A percentile compares a stretch with the other conserved stretches of the same genome.
These are phyloP conservation scores for peach (Prunus persica) DNA, from an alignment of 306 rosid species.

Conservation along the genomic window DNA sequence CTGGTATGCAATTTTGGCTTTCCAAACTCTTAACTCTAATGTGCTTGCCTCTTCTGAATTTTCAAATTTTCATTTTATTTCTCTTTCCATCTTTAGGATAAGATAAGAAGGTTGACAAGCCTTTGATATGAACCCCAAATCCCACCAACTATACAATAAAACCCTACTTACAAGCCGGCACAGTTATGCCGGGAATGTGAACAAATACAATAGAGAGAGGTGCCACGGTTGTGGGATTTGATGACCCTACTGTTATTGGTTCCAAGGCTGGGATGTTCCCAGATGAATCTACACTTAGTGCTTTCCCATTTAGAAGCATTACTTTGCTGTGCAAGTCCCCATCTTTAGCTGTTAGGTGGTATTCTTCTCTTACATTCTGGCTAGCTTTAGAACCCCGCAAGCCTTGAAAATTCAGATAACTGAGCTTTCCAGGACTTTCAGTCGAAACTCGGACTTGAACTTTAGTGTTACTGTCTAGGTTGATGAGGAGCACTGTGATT, in stretches of 20 bases:
- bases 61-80: background rate
- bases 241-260: conserved; percentile 38
- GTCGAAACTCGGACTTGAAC: conserved; percentile 33
- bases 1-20: too few species aligned
- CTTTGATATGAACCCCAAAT: background rate
- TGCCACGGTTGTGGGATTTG: conserved; percentile 45
- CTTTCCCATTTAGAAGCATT: conserved; percentile 55
- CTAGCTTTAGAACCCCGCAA: conserved; percentile 8
- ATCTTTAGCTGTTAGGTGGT: conserved; percentile 53
- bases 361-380: conserved; percentile 46
- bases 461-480: conserved; percentile 44
- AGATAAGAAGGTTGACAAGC: background rate
- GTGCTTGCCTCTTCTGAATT: background rate
- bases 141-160: background rate
- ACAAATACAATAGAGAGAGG: conserved; percentile 70
- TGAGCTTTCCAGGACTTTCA: background rate
- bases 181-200: conserved; percentile 42
- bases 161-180: conserved; percentile 38
- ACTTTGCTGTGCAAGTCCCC: conserved; percentile 55
- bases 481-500: conserved; percentile 54
- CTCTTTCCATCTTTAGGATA: background rate
- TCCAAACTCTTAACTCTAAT: background rate
- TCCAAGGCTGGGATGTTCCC: conserved; percentile 59
- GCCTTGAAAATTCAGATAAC: conserved; percentile 8
- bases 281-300: conserved; percentile 35